Base-by-base conservation (phyloP, 495 filamentous ascomycete genomes). In the Aspergillus cavernicola region DNA sequence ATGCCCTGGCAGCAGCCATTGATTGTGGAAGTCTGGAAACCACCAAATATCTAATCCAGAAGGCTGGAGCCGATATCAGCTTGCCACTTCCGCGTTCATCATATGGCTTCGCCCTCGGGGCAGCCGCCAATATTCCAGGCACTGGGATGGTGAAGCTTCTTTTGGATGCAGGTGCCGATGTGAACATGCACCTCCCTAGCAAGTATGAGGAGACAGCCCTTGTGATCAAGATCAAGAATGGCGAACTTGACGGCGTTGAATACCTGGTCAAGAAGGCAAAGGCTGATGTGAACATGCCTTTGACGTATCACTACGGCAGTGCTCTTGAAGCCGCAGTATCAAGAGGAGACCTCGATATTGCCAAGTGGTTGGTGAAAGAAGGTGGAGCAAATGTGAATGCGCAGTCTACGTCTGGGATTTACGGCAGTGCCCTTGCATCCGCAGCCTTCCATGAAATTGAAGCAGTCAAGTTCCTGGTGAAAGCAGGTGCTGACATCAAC, bases 21-120 rank as follows among this genome's bases (percentile, higher is more conserved):
- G 35, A 38, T 16, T 7, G n/a, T n/a, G 15, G 15, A 16, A 15
- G 35, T 6, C 13, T 38, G 3, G 35, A 38, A 15, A 18, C 35
- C 35, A 38, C 35, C 35, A 15, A 8, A 6, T 38, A 38, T 18
- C 35, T 71, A 2, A 40, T 73, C 6, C 46, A 65, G 15, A 42
- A 55, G 15, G 65, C 47, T 2, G 39, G 62, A n/a, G 65, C 66
- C 11, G 54, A 67, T 44, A 38, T 64, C 18, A 66, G 66, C 40
- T 2, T 50, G 13, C 24, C 24, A 5, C 32, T 35, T 35, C 32
- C 32, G 3, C 10, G 11, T 12, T 35, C n/a, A n/a, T n/a, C n/a
- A n/a, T n/a, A n/a, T n/a, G n/a, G n/a, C n/a, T n/a, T n/a, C n/a
- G n/a, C n/a, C n/a, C n/a, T n/a, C n/a, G n/a, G n/a, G n/a, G n/a